Evolutionary conservation across 2,329 filamentous ascomycete species (phyloP), one percentile per base, ranked within the genome.

Genomic region (Alternaria solani): DNA sequence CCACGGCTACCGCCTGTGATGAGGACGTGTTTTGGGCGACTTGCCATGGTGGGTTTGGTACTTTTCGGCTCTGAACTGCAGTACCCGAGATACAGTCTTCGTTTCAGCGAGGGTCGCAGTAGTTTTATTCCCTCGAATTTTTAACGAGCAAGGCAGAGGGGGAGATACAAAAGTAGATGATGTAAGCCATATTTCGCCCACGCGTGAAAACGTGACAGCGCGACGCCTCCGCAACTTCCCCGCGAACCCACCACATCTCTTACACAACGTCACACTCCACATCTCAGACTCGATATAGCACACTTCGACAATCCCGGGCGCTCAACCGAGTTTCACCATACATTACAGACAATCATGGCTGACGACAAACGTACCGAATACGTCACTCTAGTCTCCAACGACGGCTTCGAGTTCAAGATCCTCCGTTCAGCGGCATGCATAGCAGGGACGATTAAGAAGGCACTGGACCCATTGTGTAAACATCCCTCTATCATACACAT

Each of bases 341-440:
- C 20, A 26, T n/a, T 36, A 18, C 57, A 44, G 14, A n/a, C 14
- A 16, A 63, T 32, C 34, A 77, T 77, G 70, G 55, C 64, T 2
- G 65, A 70, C 6, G 53, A 63, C 3, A 66, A 65, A 5, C 57
- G 60, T 7, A 87, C 85, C 79, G 88, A 92, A 73, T 94, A 93
- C 78, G 86, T 94, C 66, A 94, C 91, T 5, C 86, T 94, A 53
- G 84, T 93, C 42, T 93, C 91, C 0, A 85, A 83, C 67, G 91
- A 94, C 78, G 90, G 87, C 69, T 93, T 88, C 75, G 90, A 93
- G 81, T 94, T 92, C 75, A 87, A 91, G 64, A 84, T 94, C 52
- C 82, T 91, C 56, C 88, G 91, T 55, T 89, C 91, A 51, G 89
- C 90, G 3, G 88, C 90, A 61, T 83, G 87, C 71, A 82, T 91